Evolutionary conservation across 495 filamentous ascomycete species (phyloP), one percentile per base, ranked within the genome.

Genomic region (Aspergillus cavernicola): DNA sequence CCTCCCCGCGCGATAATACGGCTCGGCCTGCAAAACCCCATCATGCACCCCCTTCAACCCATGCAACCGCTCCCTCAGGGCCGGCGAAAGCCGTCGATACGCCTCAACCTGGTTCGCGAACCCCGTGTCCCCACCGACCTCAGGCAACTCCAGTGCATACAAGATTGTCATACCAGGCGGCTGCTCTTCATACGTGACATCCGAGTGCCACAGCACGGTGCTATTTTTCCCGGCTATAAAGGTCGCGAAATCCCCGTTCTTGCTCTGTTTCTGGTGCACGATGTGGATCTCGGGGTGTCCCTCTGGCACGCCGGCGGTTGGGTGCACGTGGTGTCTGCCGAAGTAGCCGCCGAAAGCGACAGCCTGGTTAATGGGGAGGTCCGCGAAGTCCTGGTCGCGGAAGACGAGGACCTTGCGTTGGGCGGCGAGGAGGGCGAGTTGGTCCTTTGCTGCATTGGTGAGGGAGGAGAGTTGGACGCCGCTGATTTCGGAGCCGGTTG

Each of bases 181-280:
- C 64, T 87, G 83, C 42, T 78, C 71, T 59, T 86, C 83, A 49
- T 81, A 85, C 4, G 78, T 79, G 13, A 84, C 74, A 47, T 88
- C 84, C 2, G 80, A 80, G 62, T 88, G 84, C 84, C 84, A 86
- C 22, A 74, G 72, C 4, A 81, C 72, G 10, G 75, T 45, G 28
- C 42, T 45, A 26, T 26, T 42, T 7, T 26, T 26, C 18, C 40
- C 20, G 9, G 22, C 22, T 11, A 26, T 2, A 7, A 80, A 82
- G 42, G 68, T 66, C 23, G 66, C 61, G 31, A 70, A 68, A 7
- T 66, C 69, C 31, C 64, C 67, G 39, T 81, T 78, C 11, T 15
- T 78, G 74, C 78, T 16, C 76, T 24, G 18, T 16, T 41, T 22
- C 10, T 23, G 18, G 64, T 84, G 76, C 12, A 83, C 80, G 5